A percentile compares a stretch with the other conserved stretches of the same genome.
These are phyloP conservation scores for Pichia norvegensis DNA, from an alignment of 1,139 yeast species.

Conservation along the genomic window DNA sequence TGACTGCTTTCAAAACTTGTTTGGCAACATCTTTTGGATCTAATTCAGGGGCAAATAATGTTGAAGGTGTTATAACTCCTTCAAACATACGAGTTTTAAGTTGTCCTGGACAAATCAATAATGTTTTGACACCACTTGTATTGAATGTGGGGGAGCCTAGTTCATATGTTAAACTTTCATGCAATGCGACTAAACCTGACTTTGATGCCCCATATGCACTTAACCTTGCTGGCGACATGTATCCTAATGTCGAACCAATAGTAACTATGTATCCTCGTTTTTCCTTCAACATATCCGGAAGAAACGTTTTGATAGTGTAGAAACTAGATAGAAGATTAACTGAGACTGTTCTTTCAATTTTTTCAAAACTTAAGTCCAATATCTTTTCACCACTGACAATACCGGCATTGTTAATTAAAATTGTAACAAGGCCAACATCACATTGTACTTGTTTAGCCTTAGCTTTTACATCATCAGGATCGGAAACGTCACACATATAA, in stretches of 20 bases:
- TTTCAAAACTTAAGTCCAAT: conserved; percentile 44
- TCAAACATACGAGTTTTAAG: conserved; percentile 63
- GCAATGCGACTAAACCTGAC: conserved; percentile 76
- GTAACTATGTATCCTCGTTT: conserved; percentile 73
- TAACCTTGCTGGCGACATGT: conserved; percentile 73
- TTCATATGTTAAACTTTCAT: conserved; percentile 73
- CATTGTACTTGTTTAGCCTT: conserved; percentile 33
- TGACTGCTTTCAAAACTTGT: conserved; percentile 48
- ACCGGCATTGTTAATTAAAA: conserved; percentile 81
- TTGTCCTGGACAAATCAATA: conserved; percentile 84
- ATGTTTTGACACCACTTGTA: conserved; percentile 54
- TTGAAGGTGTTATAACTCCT: conserved; percentile 64
- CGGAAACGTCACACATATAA: conserved; percentile 62
- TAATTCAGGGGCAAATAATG: conserved; percentile 71
- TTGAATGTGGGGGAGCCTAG: conserved; percentile 46
- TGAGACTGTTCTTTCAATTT: conserved; percentile 52
- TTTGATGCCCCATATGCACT: conserved; percentile 87
- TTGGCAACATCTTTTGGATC: conserved; percentile 60
- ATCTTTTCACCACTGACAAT: conserved; percentile 54
- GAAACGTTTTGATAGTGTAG: conserved; percentile 57
- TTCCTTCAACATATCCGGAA: conserved; percentile 61
- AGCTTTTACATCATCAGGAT: conserved; percentile 35
- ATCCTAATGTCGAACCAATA: conserved; percentile 76
- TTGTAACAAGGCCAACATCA: conserved; percentile 53
- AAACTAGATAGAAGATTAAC: conserved; percentile 67